These are phyloP conservation scores for Plasmodium adleri DNA, from an alignment of 169 alveolate species.

Conservation along the genomic window DNA sequence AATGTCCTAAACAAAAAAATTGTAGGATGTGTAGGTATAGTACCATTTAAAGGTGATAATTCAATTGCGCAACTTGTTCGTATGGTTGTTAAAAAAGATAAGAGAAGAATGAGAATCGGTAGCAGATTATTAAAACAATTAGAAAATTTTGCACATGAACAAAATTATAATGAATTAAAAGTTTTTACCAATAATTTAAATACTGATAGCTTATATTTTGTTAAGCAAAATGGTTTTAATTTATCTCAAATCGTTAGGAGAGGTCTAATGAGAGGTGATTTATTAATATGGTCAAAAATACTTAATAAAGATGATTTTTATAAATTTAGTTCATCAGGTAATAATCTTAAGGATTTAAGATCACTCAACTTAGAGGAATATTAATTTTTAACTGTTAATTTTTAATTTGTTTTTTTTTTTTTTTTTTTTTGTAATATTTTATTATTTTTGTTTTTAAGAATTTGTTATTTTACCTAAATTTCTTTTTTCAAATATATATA, in stretches of 20 bases:
- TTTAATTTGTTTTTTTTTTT: neutral
- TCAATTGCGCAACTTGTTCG: conserved; percentile 90
- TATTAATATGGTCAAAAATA: conserved; percentile 88
- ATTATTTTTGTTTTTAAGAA: neutral
- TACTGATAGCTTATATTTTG: conserved; percentile 89
- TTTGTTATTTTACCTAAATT: neutral
- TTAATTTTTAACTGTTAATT: neutral
- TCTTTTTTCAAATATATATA: neutral
- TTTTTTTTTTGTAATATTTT: conserved; percentile 2
- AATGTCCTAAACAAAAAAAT: conserved; percentile 73
- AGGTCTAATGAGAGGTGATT: conserved; percentile 92
- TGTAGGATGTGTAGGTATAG: conserved; percentile 90
- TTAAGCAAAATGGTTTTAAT: conserved; percentile 89
- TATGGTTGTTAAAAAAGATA: conserved; percentile 88
- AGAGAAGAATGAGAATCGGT: conserved; percentile 91
- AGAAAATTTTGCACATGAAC: conserved; percentile 89
- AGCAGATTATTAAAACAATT: conserved; percentile 88
- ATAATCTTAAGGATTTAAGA: neutral
- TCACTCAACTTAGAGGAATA: conserved; percentile 58
- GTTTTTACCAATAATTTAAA: conserved; percentile 90
- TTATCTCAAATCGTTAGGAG: conserved; percentile 89
- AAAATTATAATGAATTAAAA: conserved; percentile 89
- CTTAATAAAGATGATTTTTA: conserved; percentile 81
- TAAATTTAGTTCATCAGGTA: conserved; percentile 74
- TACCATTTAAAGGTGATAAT: conserved; percentile 87